phyloP scores from a whole-genome alignment of 2,329 filamentous ascomycete genomes.

The Alternaria solani region DNA sequence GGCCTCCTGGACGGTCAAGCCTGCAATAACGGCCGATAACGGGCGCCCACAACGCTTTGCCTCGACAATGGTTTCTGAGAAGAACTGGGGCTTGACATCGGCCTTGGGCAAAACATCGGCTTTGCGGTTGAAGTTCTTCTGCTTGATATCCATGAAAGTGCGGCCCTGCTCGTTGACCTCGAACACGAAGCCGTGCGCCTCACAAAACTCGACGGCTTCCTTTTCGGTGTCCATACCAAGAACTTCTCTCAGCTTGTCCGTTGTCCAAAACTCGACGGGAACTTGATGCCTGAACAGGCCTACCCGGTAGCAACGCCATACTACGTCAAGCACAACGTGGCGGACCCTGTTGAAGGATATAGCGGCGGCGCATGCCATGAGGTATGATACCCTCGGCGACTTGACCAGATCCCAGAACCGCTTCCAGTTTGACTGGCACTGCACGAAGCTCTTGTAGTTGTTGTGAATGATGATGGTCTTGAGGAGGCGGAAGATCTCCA shows the following conservation, averaged over 20 bases:
- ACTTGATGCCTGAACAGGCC: conserved; percentile 56
- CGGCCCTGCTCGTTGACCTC: conserved; percentile 55
- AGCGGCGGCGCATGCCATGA: conserved; percentile 71
- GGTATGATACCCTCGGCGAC: conserved; percentile 65
- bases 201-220: conserved; percentile 63
- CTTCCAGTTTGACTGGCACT: conserved; percentile 66
- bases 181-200: conserved; percentile 62
- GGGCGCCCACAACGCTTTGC: conserved; percentile 64
- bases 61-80: conserved; percentile 65
- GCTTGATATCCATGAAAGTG: conserved; percentile 62
- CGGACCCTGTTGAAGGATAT: conserved; percentile 68
- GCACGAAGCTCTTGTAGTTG: conserved; percentile 59
- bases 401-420: conserved; percentile 66
- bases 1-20: conserved; percentile 62
- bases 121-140: conserved; percentile 49
- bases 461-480: conserved; percentile 60
- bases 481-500: conserved; percentile 65
- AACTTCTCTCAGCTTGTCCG: conserved; percentile 59
- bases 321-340: conserved; percentile 62
- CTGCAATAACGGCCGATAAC: conserved; percentile 65
- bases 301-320: conserved; percentile 63
- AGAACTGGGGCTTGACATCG: conserved; percentile 57
- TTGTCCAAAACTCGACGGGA: conserved; percentile 61
- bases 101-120: conserved; percentile 27
- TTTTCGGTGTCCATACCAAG: conserved; percentile 65